phyloP scores from a whole-genome alignment of 768 basidiomycete genomes.

The Phaffia tasmanica region DNA sequence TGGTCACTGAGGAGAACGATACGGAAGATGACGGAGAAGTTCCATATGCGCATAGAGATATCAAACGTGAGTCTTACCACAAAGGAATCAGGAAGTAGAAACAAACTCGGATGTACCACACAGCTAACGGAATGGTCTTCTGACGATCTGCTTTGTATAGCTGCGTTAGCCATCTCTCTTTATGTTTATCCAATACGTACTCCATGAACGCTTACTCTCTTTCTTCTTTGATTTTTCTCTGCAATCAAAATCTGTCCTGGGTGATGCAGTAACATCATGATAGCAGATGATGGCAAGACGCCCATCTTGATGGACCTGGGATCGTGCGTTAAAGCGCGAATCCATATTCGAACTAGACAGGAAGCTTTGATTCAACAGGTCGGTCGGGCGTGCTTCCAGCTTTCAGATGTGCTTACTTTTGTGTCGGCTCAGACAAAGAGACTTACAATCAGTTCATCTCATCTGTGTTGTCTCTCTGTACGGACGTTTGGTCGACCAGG shows the following conservation, averaged over 20 bases:
- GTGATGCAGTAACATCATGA: constrained; percentile 74
- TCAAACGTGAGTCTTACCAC: constrained; percentile 70
- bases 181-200: background rate
- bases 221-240: background rate
- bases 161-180: background rate
- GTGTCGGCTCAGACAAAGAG: constrained; percentile 2
- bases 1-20: constrained; percentile 31
- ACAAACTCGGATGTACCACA: background rate
- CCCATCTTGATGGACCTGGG: constrained; percentile 99
- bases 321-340: constrained; percentile 64
- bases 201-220: background rate
- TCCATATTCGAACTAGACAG: constrained; percentile 66
- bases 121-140: background rate
- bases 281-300: constrained; percentile 69
- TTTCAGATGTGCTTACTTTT: background rate
- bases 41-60: constrained; percentile 90
- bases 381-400: constrained; percentile 22
- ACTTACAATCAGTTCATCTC: background rate
- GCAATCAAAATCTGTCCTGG: background rate
- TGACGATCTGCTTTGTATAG: background rate
- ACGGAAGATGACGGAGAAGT: constrained; percentile 40
- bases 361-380: constrained; percentile 86
- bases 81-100: background rate
- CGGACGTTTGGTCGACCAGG: constrained; percentile 42
- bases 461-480: background rate